Percentiles rank a stretch among this genome's conserved stretches.
phyloP scores from a whole-genome alignment of 768 basidiomycete genomes.

The Podaxis rugospora region DNA sequence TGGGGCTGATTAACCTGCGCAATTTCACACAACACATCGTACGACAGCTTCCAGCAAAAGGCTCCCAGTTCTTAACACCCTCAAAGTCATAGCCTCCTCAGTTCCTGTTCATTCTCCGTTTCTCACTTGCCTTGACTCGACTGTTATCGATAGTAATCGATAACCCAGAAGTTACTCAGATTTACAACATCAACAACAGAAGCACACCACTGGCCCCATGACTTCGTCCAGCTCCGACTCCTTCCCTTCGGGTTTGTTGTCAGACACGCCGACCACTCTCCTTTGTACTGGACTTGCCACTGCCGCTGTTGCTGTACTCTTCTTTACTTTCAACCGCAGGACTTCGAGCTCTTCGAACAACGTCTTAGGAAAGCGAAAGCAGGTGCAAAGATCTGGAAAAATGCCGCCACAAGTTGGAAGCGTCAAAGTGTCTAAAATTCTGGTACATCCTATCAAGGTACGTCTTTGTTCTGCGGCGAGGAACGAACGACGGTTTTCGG shows the following conservation, averaged over 20 bases:
- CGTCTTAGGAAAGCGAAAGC: background rate
- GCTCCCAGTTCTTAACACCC: background rate
- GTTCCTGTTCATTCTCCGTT: background rate
- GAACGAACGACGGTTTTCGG: background rate
- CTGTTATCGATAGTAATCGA: slow-evolving; percentile 2
- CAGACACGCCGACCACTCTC: background rate
- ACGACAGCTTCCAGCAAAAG: background rate
- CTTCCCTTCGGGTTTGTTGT: background rate
- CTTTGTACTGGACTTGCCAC: slow-evolving; percentile 2
- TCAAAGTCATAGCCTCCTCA: background rate
- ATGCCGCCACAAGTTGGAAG: slow-evolving; percentile 21
- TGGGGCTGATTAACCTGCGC: background rate
- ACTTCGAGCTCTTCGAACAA: background rate
- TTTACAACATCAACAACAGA: background rate
- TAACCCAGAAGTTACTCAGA: background rate
- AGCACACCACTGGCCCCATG: background rate
- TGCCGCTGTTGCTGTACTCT: background rate
- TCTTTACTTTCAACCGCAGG: slow-evolving; percentile 6
- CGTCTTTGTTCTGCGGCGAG: slow-evolving; percentile 7
- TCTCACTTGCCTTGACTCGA: background rate
- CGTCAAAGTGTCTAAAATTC: slow-evolving; percentile 48
- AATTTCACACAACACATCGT: background rate
- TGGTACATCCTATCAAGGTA: slow-evolving; percentile 71
- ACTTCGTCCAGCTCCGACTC: background rate
- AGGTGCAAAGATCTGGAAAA: background rate